Evolutionary conservation across 176 grass and related monocot genomes (phyloP), one percentile per base, ranked within the genome.

Genomic region (Oryza brachyantha): DNA sequence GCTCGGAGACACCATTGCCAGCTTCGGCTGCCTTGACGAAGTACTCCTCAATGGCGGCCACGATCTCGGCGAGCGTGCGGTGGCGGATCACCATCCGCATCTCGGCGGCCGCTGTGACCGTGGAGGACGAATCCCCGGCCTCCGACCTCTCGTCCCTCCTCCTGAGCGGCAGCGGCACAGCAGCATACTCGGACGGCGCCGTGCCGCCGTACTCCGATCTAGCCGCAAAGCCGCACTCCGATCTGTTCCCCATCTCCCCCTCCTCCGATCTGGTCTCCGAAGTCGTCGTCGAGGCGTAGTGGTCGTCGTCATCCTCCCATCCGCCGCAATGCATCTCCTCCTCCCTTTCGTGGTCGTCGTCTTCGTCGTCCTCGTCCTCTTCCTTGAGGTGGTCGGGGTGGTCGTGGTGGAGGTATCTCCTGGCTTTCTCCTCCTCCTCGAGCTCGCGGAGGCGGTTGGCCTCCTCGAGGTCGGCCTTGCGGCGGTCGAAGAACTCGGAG

Each of bases 401-500:
- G 42, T 50, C 26, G 64, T 48, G 71, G 31, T 75, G 83, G 78
- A 70, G 75, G 76, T 88, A 72, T 65, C 46, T 32, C 35, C 82
- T 70, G 8, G 77, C 71, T 71, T 84, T 89, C 35, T 42, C 87
- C 46, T 84, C 87, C n/a, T 85, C 75, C 7, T 90, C 88, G 50
- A 88, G 62, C 72, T 82, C 86, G 64, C 84, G 94, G 70, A 92
- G 72, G 79, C 85, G 92, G 72, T 79, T 90, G 64, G 76, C 77
- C 68, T 90, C 89, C 74, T 99, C 88, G 45, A 89, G 64, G 71
- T 99, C 92, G 10, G 86, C 76, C 83, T 93, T 95, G 58, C 81
- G 84, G 13, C 96, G 92, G 5, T 93, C 90, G 45, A 93, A 99
- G 69, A 91, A 99, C 67, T 99, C 96, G 4, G 96, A 99, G 80